These are phyloP conservation scores for Paracorniculantispora psalliotae DNA, from an alignment of 2,329 filamentous ascomycete species.

Conservation along the genomic window DNA sequence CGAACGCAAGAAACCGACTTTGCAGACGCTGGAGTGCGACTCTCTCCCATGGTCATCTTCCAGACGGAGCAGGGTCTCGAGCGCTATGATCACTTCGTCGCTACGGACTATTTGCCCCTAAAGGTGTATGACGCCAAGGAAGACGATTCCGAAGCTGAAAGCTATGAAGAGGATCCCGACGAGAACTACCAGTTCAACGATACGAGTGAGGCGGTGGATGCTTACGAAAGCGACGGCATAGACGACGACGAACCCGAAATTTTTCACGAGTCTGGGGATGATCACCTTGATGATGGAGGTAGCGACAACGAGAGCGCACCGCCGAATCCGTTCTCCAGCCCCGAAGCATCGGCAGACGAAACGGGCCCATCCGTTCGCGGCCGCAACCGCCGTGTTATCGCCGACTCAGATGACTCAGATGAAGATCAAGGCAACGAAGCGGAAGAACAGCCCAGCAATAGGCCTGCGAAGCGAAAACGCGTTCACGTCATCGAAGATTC, in stretches of 20 bases:
- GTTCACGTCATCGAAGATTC: conserved; percentile 16
- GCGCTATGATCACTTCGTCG: conserved; percentile 17
- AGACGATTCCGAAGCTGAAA: neutral
- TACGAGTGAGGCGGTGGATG: conserved; percentile 15
- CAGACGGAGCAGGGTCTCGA: conserved; percentile 18
- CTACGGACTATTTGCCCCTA: conserved; percentile 1
- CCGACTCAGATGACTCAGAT: conserved; percentile 30
- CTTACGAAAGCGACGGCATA: conserved; percentile 37
- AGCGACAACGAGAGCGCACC: conserved; percentile 13
- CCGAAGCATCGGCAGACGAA: conserved; percentile 20
- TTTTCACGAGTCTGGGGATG: conserved; percentile 19
- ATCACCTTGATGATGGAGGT: conserved; percentile 22
- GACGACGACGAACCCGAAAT: conserved; percentile 30
- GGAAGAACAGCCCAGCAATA: too few relatives aligned
- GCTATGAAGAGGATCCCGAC: conserved; percentile 14
- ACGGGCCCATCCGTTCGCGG: conserved; percentile 13
- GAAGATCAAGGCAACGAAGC: conserved; percentile 19
- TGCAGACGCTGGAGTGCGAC: conserved; percentile 15
- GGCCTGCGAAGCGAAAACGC: conserved; percentile 23
- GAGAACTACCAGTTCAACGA: conserved; percentile 17
- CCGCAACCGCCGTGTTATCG: conserved; percentile 25
- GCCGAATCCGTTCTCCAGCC: conserved; percentile 26
- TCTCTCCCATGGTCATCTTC: conserved; percentile 30
- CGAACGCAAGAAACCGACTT: conserved; percentile 3
- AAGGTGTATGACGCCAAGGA: conserved; percentile 10